Evolutionary conservation across 495 filamentous ascomycete species (phyloP), one percentile per base, ranked within the genome.

Genomic region (Aspergillus cavernicola): DNA sequence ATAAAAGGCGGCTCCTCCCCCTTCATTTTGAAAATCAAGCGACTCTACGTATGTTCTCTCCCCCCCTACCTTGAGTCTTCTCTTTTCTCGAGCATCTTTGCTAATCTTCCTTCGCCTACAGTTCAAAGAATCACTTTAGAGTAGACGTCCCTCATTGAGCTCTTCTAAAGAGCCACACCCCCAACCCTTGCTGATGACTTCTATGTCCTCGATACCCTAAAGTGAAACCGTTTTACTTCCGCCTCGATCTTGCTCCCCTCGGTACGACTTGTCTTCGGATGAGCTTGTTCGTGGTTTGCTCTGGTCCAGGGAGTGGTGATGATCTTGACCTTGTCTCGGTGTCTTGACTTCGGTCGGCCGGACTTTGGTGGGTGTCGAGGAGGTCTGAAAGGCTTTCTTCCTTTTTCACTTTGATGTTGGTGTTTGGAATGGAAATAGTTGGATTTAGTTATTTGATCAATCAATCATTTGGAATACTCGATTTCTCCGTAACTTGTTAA

Each of bases 101-200:
- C 69, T 69, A 64, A 75, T 62, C 62, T 62, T 35, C 50, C n/a
- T n/a, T 53, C 36, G n/a, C 24, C 65, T 42, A 67, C 76, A 81
- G 78, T 81, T 84, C 81, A 84, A 84, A 88, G 85, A 87, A 89
- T 89, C 86, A 88, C 86, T 89, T 89, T 89, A 88, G 85, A 89
- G 86, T 88, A 84, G 75, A 87, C 79, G 84, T 87, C 82, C 79
- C 71, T 77, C 79, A 82, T 82, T 88, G 81, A 83, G 79, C 84
- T 86, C 76, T 85, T 81, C 80, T 88, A 80, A 85, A 75, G 73
- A 85, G 84, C 84, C 77, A 83, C 83, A 85, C 79, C 81, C 80
- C 80, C 76, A 78, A 85, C 78, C 84, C 84, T 84, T 83, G 82
- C 77, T 80, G 83, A 86, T 86, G 83, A 86, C 74, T 71, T 50